Conservation (phyloP, 345 rosid genomes). For the Lenwebbia sp. region DNA sequence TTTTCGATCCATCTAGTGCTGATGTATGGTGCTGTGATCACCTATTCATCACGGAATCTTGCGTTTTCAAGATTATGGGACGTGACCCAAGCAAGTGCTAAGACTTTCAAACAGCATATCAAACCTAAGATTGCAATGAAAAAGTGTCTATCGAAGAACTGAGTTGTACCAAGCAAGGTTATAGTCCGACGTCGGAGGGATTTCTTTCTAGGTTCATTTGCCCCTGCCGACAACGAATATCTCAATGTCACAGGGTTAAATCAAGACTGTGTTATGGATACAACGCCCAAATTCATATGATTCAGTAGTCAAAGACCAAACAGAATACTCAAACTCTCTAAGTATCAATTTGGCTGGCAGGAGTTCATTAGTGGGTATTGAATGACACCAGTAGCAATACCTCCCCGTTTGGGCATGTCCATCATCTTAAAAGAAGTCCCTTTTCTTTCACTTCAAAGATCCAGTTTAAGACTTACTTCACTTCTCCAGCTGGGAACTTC, state of each 20-base stretch:
- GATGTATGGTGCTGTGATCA: background rate
- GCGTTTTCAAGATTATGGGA: background rate
- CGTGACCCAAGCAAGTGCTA: background rate
- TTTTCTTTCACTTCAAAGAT: too few relatives aligned
- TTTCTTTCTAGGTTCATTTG: background rate
- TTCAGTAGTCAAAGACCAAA: background rate
- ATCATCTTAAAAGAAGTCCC: too few relatives aligned
- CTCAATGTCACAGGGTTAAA: background rate
- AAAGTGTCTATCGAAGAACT: background rate
- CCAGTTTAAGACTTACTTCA: too few relatives aligned
- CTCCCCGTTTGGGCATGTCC: background rate
- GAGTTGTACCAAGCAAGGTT: too few relatives aligned
- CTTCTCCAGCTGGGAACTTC: too few relatives aligned
- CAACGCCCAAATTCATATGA: background rate
- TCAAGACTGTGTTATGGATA: background rate
- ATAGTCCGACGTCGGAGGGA: background rate
- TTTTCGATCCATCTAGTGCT: background rate
- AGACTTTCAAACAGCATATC: background rate
- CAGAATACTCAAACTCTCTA: background rate
- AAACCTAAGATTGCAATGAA: background rate
- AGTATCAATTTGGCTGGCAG: background rate
- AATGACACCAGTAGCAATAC: fast-evolving
- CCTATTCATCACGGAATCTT: background rate
- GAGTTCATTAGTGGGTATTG: background rate
- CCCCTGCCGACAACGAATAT: background rate